A percentile compares a stretch with the other conserved stretches of the same genome.
These are phyloP conservation scores for Firmiana major DNA, from an alignment of 345 rosid species.

Conservation along the genomic window DNA sequence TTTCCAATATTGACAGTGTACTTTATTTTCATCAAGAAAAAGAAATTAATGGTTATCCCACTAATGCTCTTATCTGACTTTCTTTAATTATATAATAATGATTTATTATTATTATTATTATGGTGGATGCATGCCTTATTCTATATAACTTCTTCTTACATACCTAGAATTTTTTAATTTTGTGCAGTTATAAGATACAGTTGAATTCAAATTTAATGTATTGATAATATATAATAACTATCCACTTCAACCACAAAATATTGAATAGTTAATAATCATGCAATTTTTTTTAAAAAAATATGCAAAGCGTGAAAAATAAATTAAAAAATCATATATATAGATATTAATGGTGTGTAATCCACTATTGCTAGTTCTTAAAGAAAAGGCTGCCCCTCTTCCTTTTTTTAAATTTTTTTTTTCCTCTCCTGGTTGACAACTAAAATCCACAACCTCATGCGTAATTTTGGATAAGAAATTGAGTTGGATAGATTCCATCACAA, in stretches of 20 bases:
- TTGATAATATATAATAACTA: too few relatives aligned
- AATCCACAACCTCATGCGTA: slow-evolving; percentile 3
- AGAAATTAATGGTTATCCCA: slow-evolving; percentile 22
- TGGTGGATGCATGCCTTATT: slow-evolving; percentile 16
- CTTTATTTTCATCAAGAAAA: neutral
- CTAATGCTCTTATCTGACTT: slow-evolving; percentile 16
- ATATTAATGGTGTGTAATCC: slow-evolving; percentile 19
- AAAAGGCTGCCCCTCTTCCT: neutral
- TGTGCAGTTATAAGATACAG: too few relatives aligned
- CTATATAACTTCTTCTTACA: neutral
- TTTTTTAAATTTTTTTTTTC: neutral
- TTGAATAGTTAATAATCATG: too few relatives aligned
- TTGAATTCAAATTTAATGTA: too few relatives aligned
- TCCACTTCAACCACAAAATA: too few relatives aligned
- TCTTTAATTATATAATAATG: neutral
- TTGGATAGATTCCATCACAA: slow-evolving; percentile 1
- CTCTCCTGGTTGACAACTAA: slow-evolving; percentile 11
- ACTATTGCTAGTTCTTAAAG: neutral
- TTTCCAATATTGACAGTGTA: slow-evolving; percentile 10
- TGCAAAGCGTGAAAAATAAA: too few relatives aligned
- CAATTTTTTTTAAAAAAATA: too few relatives aligned
- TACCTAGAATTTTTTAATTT: neutral
- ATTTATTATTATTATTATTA: neutral
- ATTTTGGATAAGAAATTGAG: neutral
- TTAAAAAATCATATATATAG: too few relatives aligned